Evolutionary conservation across 257 asterid species (phyloP), one percentile per base, ranked within the genome.

Genomic region (Lycium ferocissimum): DNA sequence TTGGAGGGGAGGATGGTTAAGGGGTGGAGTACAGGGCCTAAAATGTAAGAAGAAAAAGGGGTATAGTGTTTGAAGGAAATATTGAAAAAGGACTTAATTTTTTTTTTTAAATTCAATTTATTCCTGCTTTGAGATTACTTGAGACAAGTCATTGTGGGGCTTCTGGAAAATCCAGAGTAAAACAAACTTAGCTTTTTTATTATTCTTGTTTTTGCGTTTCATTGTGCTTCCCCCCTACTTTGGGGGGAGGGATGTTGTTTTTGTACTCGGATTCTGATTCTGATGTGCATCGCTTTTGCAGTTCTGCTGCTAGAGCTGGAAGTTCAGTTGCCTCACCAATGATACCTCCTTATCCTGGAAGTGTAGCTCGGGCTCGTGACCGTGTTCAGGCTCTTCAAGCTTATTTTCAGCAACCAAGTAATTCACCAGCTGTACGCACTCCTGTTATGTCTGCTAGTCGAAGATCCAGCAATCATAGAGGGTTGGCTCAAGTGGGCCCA

Each of bases 251-350:
- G 76, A 37, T 12, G 47, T 33, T 38, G 26, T 85, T 66, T 20
- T 76, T 14, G 63, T 76, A 70, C n/a, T n/a, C n/a, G n/a, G n/a
- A n/a, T 51, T 76, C 15, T 2, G 63, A 51, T 76, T 20, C 35
- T 81, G 17, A 43, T 80, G 75, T 76, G 56, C 78, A 14, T 79
- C 51, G 37, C 20, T 85, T 22, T 85, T 75, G 72, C 94, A 93
- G 98, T 90, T 91, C 96, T 83, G 88, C 91, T 82, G 86, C 92
- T 76, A 90, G 98, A 88, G 92, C 93, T 86, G 98, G 96, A 83
- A 92, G 89, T 87, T 92, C 97, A 14, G 93, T 90, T 11, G 86
- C 93, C 83, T 85, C 95, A 76, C 82, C 95, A 51, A 85, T 86
- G 84, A 85, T 91, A 66, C 95, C 98, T 87, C 88, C 92, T 66